Evolutionary conservation across 2,329 filamentous ascomycete genomes (phyloP), one percentile per base, ranked within the genome.

Genomic region (Arthroderma sp.): DNA sequence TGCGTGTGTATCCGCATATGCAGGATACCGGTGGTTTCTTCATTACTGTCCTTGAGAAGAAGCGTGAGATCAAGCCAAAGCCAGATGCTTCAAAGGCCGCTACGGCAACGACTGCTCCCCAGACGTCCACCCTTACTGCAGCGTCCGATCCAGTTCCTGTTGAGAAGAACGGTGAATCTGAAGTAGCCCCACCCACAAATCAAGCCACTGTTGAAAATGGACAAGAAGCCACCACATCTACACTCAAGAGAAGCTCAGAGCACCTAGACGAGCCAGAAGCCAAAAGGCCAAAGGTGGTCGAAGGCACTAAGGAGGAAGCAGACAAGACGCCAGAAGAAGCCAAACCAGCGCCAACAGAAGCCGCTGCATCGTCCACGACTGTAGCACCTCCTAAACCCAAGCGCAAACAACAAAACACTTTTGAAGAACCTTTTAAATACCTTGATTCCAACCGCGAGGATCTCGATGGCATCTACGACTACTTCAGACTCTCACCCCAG

Each of bases 11-110:
- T 70, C 88, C 91, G 35, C 93, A 98, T 71, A 80, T 90, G 68
- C 93, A 98, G 73, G 90, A 98, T 66, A 98, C 93, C 2, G 93
- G 93, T 57, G 91, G 87, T 21, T 98, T 98, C 79, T 98, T 98
- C 76, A 96, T 98, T 68, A 86, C 90, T 0, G 91, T 96, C 0
- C 75, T 98, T 17, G 87, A 96, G 76, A 98, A 98, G 79, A 85
- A 85, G 69, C 81, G 82, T 25, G 93, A 96, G 63, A 90, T 95
- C 70, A 86, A 81, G 69, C 86, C 84, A 7, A 87, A 81, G 70
- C 84, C 84, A 21, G 87, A 93, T 71, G 71, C 57, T 11, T 55
- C 61, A 37, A 53, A 54, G 15, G 57, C 66, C 31, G 54, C 55
- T 39, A 44, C 33, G 6, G 39, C 55, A 33, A 44, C 33, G 6